phyloP scores from a whole-genome alignment of 1,139 yeast species.

The Saccharomycopsis hybrid region DNA sequence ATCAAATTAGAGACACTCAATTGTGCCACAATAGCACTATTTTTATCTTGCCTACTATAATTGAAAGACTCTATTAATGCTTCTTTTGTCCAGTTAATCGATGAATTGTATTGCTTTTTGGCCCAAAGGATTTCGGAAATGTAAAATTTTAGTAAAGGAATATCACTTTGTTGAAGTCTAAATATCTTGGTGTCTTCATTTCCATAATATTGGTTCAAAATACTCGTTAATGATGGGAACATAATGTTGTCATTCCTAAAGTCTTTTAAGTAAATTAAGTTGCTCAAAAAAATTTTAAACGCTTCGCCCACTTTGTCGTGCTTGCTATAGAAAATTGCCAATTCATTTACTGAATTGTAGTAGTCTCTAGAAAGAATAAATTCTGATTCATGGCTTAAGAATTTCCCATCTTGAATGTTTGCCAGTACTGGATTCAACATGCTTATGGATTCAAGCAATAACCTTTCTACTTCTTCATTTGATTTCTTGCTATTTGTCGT shows the following conservation, averaged over 20 bases:
- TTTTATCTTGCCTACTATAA: slow-evolving; percentile 30
- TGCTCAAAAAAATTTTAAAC: slow-evolving; percentile 17
- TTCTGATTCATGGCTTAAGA: too few relatives aligned
- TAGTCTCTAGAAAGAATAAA: slow-evolving; percentile 16
- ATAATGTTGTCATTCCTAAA: neutral
- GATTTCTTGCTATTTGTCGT: too few relatives aligned
- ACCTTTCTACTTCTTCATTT: neutral
- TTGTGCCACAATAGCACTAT: slow-evolving; percentile 37
- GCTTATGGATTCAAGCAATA: slow-evolving; percentile 7
- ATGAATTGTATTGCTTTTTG: slow-evolving; percentile 44
- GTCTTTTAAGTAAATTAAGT: slow-evolving; percentile 13
- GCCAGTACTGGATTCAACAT: neutral
- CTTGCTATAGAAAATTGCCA: slow-evolving; percentile 14
- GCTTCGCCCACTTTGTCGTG: slow-evolving; percentile 2
- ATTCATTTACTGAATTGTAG: slow-evolving; percentile 14
- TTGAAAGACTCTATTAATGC: slow-evolving; percentile 33
- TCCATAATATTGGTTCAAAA: slow-evolving; percentile 10
- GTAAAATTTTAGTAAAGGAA: slow-evolving; percentile 46
- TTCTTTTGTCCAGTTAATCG: slow-evolving; percentile 61
- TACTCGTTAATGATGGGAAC: slow-evolving; percentile 4
- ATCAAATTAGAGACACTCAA: slow-evolving; percentile 33
- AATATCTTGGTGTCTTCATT: slow-evolving; percentile 12
- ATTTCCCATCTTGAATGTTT: neutral
- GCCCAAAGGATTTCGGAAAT: slow-evolving; percentile 64
- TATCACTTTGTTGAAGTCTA: slow-evolving; percentile 21